A percentile compares a stretch with the other conserved stretches of the same genome.
Evolutionary conservation across 2,329 filamentous ascomycete genomes (phyloP).

Genomic region (Alternaria sp.): DNA sequence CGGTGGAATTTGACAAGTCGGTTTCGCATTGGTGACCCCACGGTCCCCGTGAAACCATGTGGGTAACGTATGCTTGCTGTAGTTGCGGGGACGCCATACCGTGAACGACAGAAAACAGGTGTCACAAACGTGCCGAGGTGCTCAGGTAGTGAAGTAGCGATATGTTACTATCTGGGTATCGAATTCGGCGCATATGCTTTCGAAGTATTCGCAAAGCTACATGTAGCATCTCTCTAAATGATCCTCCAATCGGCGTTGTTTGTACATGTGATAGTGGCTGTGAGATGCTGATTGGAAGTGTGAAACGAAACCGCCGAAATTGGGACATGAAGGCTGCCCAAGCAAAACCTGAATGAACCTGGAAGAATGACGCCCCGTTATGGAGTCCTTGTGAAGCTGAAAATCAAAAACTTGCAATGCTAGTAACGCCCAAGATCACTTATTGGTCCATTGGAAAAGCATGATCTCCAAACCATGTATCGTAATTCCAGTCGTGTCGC

Average conservation of each 20-base stretch:
- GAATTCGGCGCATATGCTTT: constrained; percentile 9
- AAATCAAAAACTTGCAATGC: not conserved
- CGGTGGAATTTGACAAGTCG: constrained; percentile 5
- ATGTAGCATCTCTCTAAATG: constrained; percentile 4
- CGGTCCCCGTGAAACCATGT: constrained; percentile 18
- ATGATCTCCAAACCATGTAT: not conserved
- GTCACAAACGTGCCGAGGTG: not conserved
- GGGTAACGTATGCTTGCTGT: constrained; percentile 13
- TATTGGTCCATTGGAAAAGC: not conserved
- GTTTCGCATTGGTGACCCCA: constrained; percentile 6
- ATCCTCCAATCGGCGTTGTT: constrained; percentile 12
- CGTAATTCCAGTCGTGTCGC: constrained; percentile 1
- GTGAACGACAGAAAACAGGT: not conserved
- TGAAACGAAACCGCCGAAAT: constrained; percentile 3
- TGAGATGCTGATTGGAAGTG: constrained; percentile 4
- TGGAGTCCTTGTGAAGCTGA: not conserved
- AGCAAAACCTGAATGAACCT: not conserved
- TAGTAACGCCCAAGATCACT: not conserved
- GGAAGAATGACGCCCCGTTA: not conserved
- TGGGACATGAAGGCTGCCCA: not conserved
- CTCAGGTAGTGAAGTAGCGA: constrained; percentile 2
- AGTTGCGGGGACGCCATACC: constrained; percentile 11
- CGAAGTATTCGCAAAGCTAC: constrained; percentile 5
- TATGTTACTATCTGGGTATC: not conserved
- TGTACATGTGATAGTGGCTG: constrained; percentile 20